A percentile compares a stretch with the other conserved stretches of the same genome.
These are phyloP conservation scores for Blastobotrys malaysiensis DNA, from an alignment of 1,139 yeast genomes.

Conservation along the genomic window DNA sequence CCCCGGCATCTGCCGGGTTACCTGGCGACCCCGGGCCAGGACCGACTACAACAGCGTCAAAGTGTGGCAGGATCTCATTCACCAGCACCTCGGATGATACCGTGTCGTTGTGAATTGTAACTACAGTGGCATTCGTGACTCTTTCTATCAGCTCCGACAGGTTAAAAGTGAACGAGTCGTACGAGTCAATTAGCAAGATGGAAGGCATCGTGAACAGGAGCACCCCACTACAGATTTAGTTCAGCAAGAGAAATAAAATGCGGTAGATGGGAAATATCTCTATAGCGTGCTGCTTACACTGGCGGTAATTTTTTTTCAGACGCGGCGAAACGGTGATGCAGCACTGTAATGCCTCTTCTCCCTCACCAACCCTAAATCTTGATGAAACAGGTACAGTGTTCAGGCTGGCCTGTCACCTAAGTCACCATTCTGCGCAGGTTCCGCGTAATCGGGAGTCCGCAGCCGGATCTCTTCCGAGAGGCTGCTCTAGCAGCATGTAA, in stretches of 20 bases:
- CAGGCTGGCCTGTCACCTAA: background rate
- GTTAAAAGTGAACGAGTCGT: constrained; percentile 90
- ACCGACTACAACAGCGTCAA: constrained; percentile 79
- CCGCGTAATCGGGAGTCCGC: background rate
- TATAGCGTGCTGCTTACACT: background rate
- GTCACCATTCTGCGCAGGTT: background rate
- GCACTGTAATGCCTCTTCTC: background rate
- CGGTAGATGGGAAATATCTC: background rate
- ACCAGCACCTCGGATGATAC: constrained; percentile 43
- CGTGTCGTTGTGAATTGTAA: constrained; percentile 73
- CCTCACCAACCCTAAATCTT: background rate
- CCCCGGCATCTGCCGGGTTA: constrained; percentile 61
- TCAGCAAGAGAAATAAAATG: background rate
- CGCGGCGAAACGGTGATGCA: background rate
- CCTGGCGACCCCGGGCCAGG: constrained; percentile 97
- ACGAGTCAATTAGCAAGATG: constrained; percentile 79
- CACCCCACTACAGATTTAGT: background rate
- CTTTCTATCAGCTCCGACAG: constrained; percentile 58
- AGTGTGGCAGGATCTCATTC: constrained; percentile 36
- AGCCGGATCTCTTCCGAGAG: background rate
- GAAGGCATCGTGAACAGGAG: background rate
- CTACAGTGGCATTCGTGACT: constrained; percentile 51
- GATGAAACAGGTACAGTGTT: background rate
- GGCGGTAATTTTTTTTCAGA: background rate
- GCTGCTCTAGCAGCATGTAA: background rate